A percentile compares a stretch with the other conserved stretches of the same genome.
phyloP scores from a whole-genome alignment of 768 basidiomycete species.

The Tulasnella sp. region DNA sequence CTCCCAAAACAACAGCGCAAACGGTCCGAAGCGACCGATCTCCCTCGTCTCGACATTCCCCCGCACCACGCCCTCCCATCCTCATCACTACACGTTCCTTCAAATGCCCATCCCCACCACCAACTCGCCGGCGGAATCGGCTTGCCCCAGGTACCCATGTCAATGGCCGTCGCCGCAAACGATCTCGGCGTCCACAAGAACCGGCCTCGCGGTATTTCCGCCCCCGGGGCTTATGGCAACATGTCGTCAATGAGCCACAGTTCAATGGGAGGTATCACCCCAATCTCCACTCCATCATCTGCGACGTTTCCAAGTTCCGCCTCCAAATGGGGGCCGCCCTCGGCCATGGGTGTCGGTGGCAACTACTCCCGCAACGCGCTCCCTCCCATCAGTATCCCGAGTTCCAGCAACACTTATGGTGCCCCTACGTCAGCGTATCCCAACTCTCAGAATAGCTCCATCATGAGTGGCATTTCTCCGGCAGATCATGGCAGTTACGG shows the following conservation, averaged over 20 bases:
- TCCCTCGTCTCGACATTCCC: conserved; percentile 14
- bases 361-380: conserved; percentile 42
- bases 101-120: not conserved
- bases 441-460: not conserved
- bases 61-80: conserved; percentile 22
- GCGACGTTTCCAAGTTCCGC: conserved; percentile 25
- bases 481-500: not conserved
- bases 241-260: not conserved
- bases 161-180: not conserved
- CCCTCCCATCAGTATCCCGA: conserved; percentile 70
- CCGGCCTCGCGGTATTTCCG: conserved; percentile 5
- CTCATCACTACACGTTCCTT: conserved; percentile 56
- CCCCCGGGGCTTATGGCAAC: conserved; percentile 2
- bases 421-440: not conserved
- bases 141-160: conserved; percentile 1
- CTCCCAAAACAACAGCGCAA: conserved; percentile 72
- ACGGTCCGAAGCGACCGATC: conserved; percentile 39
- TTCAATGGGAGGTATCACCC: not conserved
- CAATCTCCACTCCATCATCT: not conserved
- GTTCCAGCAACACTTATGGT: not conserved
- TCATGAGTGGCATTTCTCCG: not conserved
- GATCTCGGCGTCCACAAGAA: not conserved
- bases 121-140: conserved; percentile 11
- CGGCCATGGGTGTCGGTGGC: not conserved
- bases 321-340: conserved; percentile 40